Base-by-base conservation (phyloP, 2,329 filamentous ascomycete species). In the Keithomyces neogunnii region DNA sequence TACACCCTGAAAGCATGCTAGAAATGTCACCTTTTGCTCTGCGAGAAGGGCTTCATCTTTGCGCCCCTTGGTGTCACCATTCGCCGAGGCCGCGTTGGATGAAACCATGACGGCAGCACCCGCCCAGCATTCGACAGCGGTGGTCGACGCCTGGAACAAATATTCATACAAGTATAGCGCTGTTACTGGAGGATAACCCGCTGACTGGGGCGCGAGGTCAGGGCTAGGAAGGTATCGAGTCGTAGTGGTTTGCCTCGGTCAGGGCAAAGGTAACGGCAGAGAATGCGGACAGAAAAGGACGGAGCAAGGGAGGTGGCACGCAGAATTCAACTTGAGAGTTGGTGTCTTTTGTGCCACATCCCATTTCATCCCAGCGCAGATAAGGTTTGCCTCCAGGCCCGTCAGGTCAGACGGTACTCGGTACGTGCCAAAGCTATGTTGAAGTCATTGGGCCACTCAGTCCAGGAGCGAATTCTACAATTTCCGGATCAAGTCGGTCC, bases 1-100 rank as follows among this genome's bases (percentile, higher is more conserved):
- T 3, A 69, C 59, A 33, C 76, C 78, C 33, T 81, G 67, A 51
- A 76, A 67, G 57, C 70, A 63, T n/a, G 76, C 73, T 8, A 72
- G 52, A 36, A 69, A 53, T 36, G 72, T 75, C 38, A 71, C 50
- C 30, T 58, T 64, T 45, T 69, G 49, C 42, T 56, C 29, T 8
- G 43, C 36, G 13, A 53, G 35, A 9, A 39, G n/a, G 10, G 35
- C 28, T 7, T 26, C n/a, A 5, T 51, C 42, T n/a, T 33, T 47
- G 33, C 38, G 48, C 28, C 29, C 47, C 2, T 30, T 30, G 9
- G 45, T 33, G 1, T 7, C 43, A 40, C 42, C 47, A 2, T 38
- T 40, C 11, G 13, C 46, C 45, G 19, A 46, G 28, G 29, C 31
- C 49, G 45, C 49, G 35, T 44, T 52, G 28, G 40, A 45, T 13